Conservation (phyloP, 306 rosid species). For the Begonia fuchsioides region DNA sequence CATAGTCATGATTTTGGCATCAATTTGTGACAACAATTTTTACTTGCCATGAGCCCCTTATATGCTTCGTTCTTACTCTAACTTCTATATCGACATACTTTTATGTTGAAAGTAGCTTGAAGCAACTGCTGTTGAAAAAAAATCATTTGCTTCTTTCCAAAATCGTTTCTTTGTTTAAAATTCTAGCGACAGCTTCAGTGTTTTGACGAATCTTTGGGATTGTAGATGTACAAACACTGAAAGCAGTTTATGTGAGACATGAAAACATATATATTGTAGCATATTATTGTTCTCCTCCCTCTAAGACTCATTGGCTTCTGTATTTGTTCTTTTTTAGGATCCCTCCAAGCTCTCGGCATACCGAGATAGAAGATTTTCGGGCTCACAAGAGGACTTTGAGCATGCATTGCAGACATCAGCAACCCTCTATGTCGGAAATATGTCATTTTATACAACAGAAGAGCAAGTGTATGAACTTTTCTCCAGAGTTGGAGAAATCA, state of each 20-base stretch:
- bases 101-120: no score
- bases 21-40: no score
- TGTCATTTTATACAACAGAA: slow-evolving; percentile 94
- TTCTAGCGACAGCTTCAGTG: no score
- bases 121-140: no score
- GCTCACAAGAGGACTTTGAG: slow-evolving; percentile 81
- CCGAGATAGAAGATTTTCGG: slow-evolving; percentile 74
- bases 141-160: no score
- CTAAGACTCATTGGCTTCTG: not conserved
- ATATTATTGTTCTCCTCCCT: not conserved
- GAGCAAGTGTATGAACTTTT: slow-evolving; percentile 92
- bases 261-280: not conserved
- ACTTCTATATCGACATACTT: no score
- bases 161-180: no score
- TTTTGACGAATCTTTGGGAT: no score
- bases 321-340: slow-evolving; percentile 29
- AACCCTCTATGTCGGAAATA: slow-evolving; percentile 70
- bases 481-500: slow-evolving; percentile 83
- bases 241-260: not conserved
- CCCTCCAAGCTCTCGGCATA: slow-evolving; percentile 67
- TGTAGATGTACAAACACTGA: no score
- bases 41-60: no score
- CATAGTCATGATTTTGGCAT: no score
- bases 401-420: slow-evolving; percentile 48
- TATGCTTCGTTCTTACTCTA: no score